Evolutionary conservation across 2,329 filamentous ascomycete species (phyloP), one percentile per base, ranked within the genome.

Genomic region (Ceratocystis cacaofunesta): DNA sequence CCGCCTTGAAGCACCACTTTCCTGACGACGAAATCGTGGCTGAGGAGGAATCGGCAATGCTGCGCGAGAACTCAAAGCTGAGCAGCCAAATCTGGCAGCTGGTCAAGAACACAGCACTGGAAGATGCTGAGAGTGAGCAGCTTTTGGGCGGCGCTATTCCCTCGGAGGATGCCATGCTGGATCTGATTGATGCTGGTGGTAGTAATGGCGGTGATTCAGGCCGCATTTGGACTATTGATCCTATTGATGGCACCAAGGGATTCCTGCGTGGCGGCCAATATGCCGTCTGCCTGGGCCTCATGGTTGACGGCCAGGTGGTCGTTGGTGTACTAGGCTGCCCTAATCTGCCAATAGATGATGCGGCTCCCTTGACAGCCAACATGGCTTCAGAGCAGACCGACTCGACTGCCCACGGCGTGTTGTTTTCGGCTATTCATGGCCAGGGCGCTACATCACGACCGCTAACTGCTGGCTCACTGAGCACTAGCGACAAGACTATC

Each of bases 201-300:
- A 89, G 86, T 75, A 76, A 82, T 66, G 90, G 90, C 68, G 90
- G 90, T 32, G 75, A 77, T 68, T 81, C 79, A 69, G 91, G 90
- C 68, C 82, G 94, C 70, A 90, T 97, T 75, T 99, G 94, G 94
- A 89, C 92, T 50, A 85, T 99, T 66, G 94, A 99, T 76, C 94
- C 94, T 67, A 96, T 99, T 69, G 94, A 99, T 75, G 94, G 94
- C 70, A 99, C 94, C 64, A 96, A 96, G 78, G 95, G 94, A 36
- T 99, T 99, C 78, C 80, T 99, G 68, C 85, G 95, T 68, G 94
- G 94, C 64, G 95, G 92, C 48, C 94, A 99, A 78, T 99, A 99
- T 74, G 95, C 94, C 65, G 91, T 99, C 64, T 96, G 92, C 74
- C 82, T 99, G 4, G 94, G 84, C 44, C 80, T 99, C 71, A 87